Evolutionary conservation across 2,329 filamentous ascomycete genomes (phyloP).

Genomic region (Helotiales sp.): DNA sequence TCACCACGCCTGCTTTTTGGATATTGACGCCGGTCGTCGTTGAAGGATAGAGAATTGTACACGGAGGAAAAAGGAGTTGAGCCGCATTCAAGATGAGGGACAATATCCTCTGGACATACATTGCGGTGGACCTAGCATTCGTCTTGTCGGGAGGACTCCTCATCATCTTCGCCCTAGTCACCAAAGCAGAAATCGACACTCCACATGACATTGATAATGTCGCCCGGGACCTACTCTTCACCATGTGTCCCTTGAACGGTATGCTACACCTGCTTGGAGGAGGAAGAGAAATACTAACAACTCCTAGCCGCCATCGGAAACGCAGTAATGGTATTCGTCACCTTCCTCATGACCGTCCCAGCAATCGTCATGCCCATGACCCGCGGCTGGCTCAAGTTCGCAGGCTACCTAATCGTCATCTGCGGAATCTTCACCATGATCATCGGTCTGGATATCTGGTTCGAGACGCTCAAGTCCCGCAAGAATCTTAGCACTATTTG

Average conservation of each 20-base stretch:
- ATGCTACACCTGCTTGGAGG: constrained; percentile 26
- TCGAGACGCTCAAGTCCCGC: constrained; percentile 69
- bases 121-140: constrained; percentile 52
- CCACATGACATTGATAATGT: constrained; percentile 48
- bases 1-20: constrained; percentile 5
- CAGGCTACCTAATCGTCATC: constrained; percentile 63
- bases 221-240: constrained; percentile 51
- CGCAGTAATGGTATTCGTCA: constrained; percentile 68
- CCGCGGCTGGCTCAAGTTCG: constrained; percentile 69
- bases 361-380: constrained; percentile 67
- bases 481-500: constrained; percentile 62
- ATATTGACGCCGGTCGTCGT: constrained; percentile 34
- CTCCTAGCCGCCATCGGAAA: constrained; percentile 68
- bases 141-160: constrained; percentile 50
- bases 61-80: constrained; percentile 33
- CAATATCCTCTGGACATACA: constrained; percentile 52
- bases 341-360: constrained; percentile 69
- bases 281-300: constrained; percentile 22
- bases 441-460: constrained; percentile 69
- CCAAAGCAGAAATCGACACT: constrained; percentile 42
- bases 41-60: constrained; percentile 2
- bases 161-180: constrained; percentile 52
- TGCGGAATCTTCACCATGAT: constrained; percentile 64
- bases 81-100: constrained; percentile 45
- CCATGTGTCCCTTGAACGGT: constrained; percentile 54